A percentile compares a stretch with the other conserved stretches of the same genome.
Conservation (phyloP, 768 basidiomycete genomes). For the Cystofilobasidium macerans region DNA sequence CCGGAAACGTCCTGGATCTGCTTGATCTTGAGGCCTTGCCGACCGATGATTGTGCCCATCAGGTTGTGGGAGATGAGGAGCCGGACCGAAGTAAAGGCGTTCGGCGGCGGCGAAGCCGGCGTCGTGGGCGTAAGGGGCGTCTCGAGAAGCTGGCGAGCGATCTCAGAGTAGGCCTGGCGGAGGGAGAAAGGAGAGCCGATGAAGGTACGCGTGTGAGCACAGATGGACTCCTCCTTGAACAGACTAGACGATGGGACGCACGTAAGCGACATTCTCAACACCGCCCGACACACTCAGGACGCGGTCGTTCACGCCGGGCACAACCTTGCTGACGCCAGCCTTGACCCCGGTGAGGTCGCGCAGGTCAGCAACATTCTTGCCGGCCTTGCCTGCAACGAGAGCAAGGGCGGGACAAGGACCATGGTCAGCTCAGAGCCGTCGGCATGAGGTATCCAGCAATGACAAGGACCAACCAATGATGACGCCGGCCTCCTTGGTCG, state of each 20-base stretch:
- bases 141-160: constrained; percentile 69
- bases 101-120: constrained; percentile 52
- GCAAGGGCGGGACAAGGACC: background rate
- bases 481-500: constrained; percentile 92
- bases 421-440: too few species aligned
- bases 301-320: constrained; percentile 91
- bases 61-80: constrained; percentile 97
- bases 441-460: too few species aligned
- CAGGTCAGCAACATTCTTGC: constrained; percentile 94
- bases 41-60: constrained; percentile 98
- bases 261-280: constrained; percentile 86
- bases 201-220: constrained; percentile 16
- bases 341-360: constrained; percentile 92
- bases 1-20: constrained; percentile 94
- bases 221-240: background rate
- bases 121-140: constrained; percentile 64
- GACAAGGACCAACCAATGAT: constrained; percentile 53
- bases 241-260: constrained; percentile 35
- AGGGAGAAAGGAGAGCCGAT: constrained; percentile 16
- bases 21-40: constrained; percentile 93
- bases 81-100: constrained; percentile 74
- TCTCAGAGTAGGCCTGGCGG: constrained; percentile 79
- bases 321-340: constrained; percentile 98
- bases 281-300: constrained; percentile 88
- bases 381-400: constrained; percentile 56